phyloP scores from a whole-genome alignment of 352 stramenopile species.

The Globisporangium emineosum region DNA sequence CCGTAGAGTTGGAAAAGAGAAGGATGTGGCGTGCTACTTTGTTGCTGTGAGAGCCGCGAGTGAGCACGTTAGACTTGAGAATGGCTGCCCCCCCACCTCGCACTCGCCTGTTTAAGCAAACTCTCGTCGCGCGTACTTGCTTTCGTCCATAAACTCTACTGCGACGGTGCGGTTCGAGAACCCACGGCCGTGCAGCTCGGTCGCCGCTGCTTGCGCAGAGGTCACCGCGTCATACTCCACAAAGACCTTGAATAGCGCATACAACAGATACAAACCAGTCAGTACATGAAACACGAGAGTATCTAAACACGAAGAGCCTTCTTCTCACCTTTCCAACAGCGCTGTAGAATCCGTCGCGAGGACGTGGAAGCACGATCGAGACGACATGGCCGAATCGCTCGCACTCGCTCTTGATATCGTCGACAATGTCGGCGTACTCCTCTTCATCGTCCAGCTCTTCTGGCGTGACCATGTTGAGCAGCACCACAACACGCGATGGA shows the following conservation, averaged over 20 bases:
- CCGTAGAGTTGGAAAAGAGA: background rate
- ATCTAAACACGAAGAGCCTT: background rate
- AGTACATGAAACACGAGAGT: background rate
- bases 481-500: conserved; percentile 88
- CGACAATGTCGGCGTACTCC: conserved; percentile 93
- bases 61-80: too few relatives aligned
- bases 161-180: conserved; percentile 93
- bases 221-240: conserved; percentile 89
- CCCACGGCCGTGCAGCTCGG: conserved; percentile 88
- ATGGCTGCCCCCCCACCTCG: too few relatives aligned
- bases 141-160: conserved; percentile 86
- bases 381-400: conserved; percentile 81
- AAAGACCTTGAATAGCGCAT: conserved; percentile 71
- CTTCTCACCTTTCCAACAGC: conserved; percentile 61
- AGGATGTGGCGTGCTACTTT: background rate
- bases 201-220: conserved; percentile 76
- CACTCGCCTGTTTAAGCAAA: conserved; percentile 37
- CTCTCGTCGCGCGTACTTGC: conserved; percentile 81
- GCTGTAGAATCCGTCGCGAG: conserved; percentile 51
- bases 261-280: conserved; percentile 21
- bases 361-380: conserved; percentile 76
- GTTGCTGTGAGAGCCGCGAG: background rate
- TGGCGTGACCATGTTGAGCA: conserved; percentile 98
- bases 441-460: conserved; percentile 95
- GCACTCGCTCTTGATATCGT: conserved; percentile 97